A percentile compares a stretch with the other conserved stretches of the same genome.
Evolutionary conservation across 2,329 filamentous ascomycete genomes (phyloP).

Genomic region (Scedosporium dehoogii): DNA sequence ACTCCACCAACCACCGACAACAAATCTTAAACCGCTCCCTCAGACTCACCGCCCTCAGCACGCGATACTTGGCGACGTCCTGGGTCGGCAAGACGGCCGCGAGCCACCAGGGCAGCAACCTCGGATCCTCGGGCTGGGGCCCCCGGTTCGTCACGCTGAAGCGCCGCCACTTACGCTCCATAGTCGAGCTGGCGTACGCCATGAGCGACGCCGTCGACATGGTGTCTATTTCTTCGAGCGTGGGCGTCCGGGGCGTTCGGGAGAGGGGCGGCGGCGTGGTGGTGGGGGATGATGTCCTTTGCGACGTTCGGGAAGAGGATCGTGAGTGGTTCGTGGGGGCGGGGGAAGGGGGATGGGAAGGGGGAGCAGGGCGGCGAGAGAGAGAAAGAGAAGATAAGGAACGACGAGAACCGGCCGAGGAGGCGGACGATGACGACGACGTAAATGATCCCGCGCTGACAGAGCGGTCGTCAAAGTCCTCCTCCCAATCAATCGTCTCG

Average conservation of each 20-base stretch:
- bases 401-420: neutral
- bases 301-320: too few species aligned
- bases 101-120: conserved; percentile 82
- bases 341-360: neutral
- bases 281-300: too few species aligned
- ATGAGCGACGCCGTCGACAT: conserved; percentile 66
- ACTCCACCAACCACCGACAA: conserved; percentile 64
- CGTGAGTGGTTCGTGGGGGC: too few species aligned
- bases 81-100: conserved; percentile 69
- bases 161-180: conserved; percentile 55
- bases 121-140: conserved; percentile 64
- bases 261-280: neutral
- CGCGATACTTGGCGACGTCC: conserved; percentile 68
- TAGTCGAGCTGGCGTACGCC: conserved; percentile 54
- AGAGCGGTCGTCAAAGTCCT: conserved; percentile 11
- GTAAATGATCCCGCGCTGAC: neutral
- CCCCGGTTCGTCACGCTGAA: conserved; percentile 67
- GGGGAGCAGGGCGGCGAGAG: neutral
- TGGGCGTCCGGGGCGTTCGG: neutral
- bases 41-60: conserved; percentile 66
- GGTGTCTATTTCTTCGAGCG: conserved; percentile 12
- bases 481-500: conserved; percentile 36
- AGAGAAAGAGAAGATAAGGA: neutral
- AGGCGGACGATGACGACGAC: neutral
- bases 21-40: conserved; percentile 76